A percentile compares a stretch with the other conserved stretches of the same genome.
Evolutionary conservation across 177 flowering plant genomes (phyloP).

Genomic region (Vitis hybrid): DNA sequence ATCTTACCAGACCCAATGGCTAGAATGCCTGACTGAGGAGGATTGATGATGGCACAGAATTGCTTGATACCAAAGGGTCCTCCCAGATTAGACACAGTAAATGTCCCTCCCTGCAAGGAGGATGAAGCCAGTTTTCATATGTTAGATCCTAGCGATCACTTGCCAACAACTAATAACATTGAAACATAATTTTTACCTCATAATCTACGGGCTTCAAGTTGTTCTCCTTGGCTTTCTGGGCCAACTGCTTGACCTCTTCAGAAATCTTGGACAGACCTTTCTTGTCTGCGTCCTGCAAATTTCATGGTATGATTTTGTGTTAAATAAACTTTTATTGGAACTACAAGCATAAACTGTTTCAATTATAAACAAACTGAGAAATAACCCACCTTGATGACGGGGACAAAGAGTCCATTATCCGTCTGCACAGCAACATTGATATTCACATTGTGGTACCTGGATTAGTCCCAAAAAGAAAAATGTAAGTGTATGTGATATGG

Average conservation of each 20-base stretch:
- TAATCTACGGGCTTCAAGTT: constrained; percentile 91
- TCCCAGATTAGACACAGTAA: constrained; percentile 92
- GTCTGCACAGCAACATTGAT: constrained; percentile 95
- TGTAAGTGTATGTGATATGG: background rate
- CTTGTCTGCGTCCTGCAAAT: constrained; percentile 90
- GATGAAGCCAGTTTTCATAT: constrained; percentile 6
- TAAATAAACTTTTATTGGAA: background rate
- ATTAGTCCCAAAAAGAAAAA: constrained; percentile 4
- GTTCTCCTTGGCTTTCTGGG: constrained; percentile 88
- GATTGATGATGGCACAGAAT: constrained; percentile 94
- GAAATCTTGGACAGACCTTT: constrained; percentile 82
- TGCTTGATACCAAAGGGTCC: constrained; percentile 96
- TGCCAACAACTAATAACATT: background rate
- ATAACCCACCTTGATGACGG: constrained; percentile 70
- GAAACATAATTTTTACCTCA: constrained; percentile 52
- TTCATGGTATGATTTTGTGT: background rate
- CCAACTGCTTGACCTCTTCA: constrained; percentile 81
- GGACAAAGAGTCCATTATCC: constrained; percentile 87
- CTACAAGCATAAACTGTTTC: background rate
- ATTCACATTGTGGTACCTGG: constrained; percentile 78
- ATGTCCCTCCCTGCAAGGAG: constrained; percentile 86
- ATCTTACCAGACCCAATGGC: constrained; percentile 93
- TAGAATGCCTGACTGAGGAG: constrained; percentile 95
- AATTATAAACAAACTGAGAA: background rate
- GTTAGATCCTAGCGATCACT: background rate